Conservation (phyloP, 306 rosid genomes). For the Vicia faba region DNA sequence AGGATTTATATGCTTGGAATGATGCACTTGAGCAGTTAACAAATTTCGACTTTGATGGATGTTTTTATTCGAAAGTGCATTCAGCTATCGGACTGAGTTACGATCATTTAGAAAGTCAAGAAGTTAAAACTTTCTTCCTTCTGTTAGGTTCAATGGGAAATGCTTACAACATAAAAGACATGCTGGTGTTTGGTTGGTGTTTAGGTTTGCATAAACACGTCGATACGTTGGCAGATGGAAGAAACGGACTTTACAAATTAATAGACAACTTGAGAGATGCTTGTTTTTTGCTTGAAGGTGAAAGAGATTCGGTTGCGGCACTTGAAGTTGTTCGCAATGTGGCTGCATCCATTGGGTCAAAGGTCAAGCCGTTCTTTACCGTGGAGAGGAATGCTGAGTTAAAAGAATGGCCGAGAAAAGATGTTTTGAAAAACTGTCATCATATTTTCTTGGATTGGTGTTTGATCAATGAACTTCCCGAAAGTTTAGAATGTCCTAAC, state of each 20-base stretch:
- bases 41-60: slow-evolving; percentile 29
- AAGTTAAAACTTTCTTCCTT: slow-evolving; percentile 40
- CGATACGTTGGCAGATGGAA: slow-evolving; percentile 41
- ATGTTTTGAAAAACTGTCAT: slow-evolving; percentile 28
- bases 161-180: slow-evolving; percentile 13
- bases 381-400: slow-evolving; percentile 19
- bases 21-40: slow-evolving; percentile 41
- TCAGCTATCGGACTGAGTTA: slow-evolving; percentile 40
- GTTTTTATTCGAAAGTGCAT: slow-evolving; percentile 24
- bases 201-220: slow-evolving; percentile 40
- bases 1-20: slow-evolving; percentile 43
- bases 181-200: slow-evolving; percentile 43
- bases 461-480: slow-evolving; percentile 38
- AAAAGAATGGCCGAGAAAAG: slow-evolving; percentile 41
- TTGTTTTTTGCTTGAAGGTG: slow-evolving; percentile 37
- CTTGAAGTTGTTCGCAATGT: slow-evolving; percentile 30
- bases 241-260: slow-evolving; percentile 41
- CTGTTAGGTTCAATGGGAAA: slow-evolving; percentile 40
- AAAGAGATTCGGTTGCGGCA: slow-evolving; percentile 6
- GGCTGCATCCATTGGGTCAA: slow-evolving; percentile 38
- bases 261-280: slow-evolving; percentile 36
- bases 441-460: slow-evolving; percentile 41
- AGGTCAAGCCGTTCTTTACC: slow-evolving; percentile 32
- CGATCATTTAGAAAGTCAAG: slow-evolving; percentile 34
- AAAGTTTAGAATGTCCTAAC: slow-evolving; percentile 43